Conservation (phyloP, 2,329 filamentous ascomycete species). For the Dryadomyces sulphureus region DNA sequence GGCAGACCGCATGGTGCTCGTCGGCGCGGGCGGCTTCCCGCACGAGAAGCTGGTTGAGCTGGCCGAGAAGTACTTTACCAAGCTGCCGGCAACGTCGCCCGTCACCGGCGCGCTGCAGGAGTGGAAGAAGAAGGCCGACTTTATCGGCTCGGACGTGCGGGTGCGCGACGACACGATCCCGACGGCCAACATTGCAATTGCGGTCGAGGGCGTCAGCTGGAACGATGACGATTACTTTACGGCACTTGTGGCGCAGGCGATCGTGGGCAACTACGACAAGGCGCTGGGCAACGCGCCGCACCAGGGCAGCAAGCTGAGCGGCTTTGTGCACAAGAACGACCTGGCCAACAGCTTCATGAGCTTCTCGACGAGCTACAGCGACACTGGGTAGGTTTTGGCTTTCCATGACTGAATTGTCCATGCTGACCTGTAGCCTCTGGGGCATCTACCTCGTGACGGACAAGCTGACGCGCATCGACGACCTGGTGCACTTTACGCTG, state of each 20-base stretch:
- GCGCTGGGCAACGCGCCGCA: constrained; percentile 95
- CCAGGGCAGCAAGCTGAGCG: constrained; percentile 95
- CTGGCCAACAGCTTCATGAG: constrained; percentile 99
- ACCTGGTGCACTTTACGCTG: constrained; percentile 95
- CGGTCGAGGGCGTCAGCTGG: constrained; percentile 99
- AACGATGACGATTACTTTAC: constrained; percentile 99
- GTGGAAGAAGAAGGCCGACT: constrained; percentile 82
- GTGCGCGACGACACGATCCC: constrained; percentile 93
- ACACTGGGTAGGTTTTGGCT: constrained; percentile 64
- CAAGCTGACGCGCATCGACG: constrained; percentile 74
- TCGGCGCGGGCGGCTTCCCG: constrained; percentile 84
- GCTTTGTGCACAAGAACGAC: constrained; percentile 84
- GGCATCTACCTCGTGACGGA: constrained; percentile 97
- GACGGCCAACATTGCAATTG: constrained; percentile 94
- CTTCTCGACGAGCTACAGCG: constrained; percentile 98
- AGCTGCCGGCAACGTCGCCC: constrained; percentile 60
- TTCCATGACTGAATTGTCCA: neutral
- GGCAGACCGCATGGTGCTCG: constrained; percentile 97
- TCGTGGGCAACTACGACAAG: constrained; percentile 99
- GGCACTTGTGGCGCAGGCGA: constrained; percentile 90
- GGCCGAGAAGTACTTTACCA: constrained; percentile 88
- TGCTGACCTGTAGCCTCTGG: constrained; percentile 58
- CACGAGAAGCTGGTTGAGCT: constrained; percentile 90
- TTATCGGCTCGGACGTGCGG: constrained; percentile 90
- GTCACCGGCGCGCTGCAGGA: constrained; percentile 60